Percentiles rank a stretch among this genome's conserved stretches.
phyloP scores from a whole-genome alignment of 139 green algal genomes.

The Raphidocelis subcapitata region DNA sequence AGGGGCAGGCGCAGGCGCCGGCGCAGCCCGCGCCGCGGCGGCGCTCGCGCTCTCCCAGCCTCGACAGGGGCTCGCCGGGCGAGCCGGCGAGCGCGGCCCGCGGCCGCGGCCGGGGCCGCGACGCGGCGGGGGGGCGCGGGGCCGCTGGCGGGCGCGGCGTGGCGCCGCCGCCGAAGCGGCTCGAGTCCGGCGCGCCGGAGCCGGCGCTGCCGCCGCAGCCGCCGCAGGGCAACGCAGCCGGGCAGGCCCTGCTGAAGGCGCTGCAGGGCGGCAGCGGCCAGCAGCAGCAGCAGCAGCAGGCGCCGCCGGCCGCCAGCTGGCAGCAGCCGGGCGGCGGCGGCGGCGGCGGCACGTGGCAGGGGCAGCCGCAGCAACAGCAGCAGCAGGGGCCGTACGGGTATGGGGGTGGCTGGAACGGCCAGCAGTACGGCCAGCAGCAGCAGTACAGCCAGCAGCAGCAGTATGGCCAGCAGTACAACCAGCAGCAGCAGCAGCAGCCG shows the following conservation, averaged over 20 bases:
- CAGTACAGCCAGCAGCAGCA: constrained; percentile 16
- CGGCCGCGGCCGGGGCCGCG: too few relatives aligned
- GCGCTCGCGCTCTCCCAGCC: too few relatives aligned
- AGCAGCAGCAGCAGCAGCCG: not conserved
- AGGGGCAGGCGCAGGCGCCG: too few relatives aligned
- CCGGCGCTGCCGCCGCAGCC: not conserved
- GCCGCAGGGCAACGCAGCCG: not conserved
- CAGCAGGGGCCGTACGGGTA: not conserved
- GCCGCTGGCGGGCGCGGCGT: not conserved
- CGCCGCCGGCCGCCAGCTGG: too few relatives aligned
- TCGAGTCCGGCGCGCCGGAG: not conserved
- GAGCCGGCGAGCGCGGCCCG: too few relatives aligned
- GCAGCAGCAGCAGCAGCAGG: too few relatives aligned
- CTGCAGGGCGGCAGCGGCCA: not conserved
- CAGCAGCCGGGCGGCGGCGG: too few relatives aligned
- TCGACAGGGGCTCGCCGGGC: too few relatives aligned
- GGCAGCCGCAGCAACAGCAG: not conserved
- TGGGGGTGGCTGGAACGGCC: not conserved
- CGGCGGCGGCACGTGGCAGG: not conserved
- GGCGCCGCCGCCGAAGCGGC: not conserved
- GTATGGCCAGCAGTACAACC: not conserved
- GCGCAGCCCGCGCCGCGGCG: too few relatives aligned
- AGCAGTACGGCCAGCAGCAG: not conserved
- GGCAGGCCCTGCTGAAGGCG: too few relatives aligned
- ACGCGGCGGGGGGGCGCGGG: not conserved